A percentile compares a stretch with the other conserved stretches of the same genome.
Evolutionary conservation across 2,329 filamentous ascomycete genomes (phyloP).

Genomic region (Fusarium brachygibbosum): DNA sequence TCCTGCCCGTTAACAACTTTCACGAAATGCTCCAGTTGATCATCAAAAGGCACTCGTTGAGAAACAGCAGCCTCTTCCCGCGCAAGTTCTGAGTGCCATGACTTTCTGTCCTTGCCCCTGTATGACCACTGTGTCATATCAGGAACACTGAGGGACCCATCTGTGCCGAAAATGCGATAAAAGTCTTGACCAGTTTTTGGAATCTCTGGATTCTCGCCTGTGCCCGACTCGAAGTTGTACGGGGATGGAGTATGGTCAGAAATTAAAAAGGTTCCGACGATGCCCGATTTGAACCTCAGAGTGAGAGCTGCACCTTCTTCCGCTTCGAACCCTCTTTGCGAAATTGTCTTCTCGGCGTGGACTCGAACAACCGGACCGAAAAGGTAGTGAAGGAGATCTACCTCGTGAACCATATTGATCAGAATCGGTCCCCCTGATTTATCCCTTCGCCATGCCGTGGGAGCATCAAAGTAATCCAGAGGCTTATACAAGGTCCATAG

Average conservation of each 20-base stretch:
- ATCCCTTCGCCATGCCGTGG: slow-evolving; percentile 62
- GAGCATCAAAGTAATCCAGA: slow-evolving; percentile 62
- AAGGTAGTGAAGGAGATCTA: slow-evolving; percentile 69
- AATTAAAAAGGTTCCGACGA: slow-evolving; percentile 69
- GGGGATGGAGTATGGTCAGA: slow-evolving; percentile 65
- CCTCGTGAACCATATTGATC: slow-evolving; percentile 73
- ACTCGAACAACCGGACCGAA: slow-evolving; percentile 66
- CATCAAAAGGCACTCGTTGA: slow-evolving; percentile 61
- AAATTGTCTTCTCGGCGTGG: slow-evolving; percentile 61
- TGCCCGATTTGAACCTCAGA: slow-evolving; percentile 65
- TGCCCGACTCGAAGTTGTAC: slow-evolving; percentile 69
- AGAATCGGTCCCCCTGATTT: slow-evolving; percentile 62
- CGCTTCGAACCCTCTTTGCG: slow-evolving; percentile 61
- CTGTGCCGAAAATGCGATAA: slow-evolving; percentile 68
- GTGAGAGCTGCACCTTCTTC: slow-evolving; percentile 70
- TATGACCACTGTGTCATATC: slow-evolving; percentile 67
- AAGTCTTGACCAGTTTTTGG: slow-evolving; percentile 59
- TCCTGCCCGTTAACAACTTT: slow-evolving; percentile 60
- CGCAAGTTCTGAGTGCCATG: slow-evolving; percentile 57
- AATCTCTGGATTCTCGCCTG: slow-evolving; percentile 70
- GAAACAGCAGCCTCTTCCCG: slow-evolving; percentile 47
- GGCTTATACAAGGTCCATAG: slow-evolving; percentile 69
- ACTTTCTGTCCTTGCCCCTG: slow-evolving; percentile 51
- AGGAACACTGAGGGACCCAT: slow-evolving; percentile 66
- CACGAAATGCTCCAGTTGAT: slow-evolving; percentile 66